A percentile compares a stretch with the other conserved stretches of the same genome.
Conservation (phyloP, 1,139 yeast genomes). For the Candida albicans region DNA sequence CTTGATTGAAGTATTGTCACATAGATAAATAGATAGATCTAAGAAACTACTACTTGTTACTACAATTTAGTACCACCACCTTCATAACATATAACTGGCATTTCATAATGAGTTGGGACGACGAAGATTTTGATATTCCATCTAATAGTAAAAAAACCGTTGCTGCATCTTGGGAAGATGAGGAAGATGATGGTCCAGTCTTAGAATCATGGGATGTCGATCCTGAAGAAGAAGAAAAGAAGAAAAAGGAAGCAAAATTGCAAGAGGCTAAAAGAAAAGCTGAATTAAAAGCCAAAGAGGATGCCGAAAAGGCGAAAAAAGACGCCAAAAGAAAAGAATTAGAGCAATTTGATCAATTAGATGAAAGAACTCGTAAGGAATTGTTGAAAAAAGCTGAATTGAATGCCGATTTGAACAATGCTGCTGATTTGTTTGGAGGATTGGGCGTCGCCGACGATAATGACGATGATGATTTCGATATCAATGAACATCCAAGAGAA, state of each 20-base stretch:
- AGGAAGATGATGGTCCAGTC: slow-evolving; percentile 72
- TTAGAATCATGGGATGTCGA: slow-evolving; percentile 82
- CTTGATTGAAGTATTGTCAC: not conserved
- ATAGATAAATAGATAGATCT: not conserved
- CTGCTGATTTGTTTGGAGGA: slow-evolving; percentile 88
- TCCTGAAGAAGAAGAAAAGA: slow-evolving; percentile 61
- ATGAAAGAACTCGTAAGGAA: slow-evolving; percentile 67
- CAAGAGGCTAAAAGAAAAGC: slow-evolving; percentile 46
- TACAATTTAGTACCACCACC: too few relatives aligned
- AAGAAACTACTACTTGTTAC: not conserved
- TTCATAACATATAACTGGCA: too few relatives aligned
- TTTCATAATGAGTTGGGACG: slow-evolving; percentile 61
- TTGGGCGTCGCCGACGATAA: slow-evolving; percentile 62
- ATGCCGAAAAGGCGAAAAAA: slow-evolving; percentile 43
- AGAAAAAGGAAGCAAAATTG: slow-evolving; percentile 44
- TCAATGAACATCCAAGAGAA: slow-evolving; percentile 66
- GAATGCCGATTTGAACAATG: slow-evolving; percentile 84
- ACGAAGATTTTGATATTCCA: slow-evolving; percentile 84
- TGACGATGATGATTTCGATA: slow-evolving; percentile 29
- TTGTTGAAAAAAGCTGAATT: slow-evolving; percentile 77
- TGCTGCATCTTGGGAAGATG: slow-evolving; percentile 78
- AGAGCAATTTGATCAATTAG: slow-evolving; percentile 61
- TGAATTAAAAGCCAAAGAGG: slow-evolving; percentile 39
- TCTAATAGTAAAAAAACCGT: slow-evolving; percentile 45
- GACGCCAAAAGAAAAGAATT: slow-evolving; percentile 31